Evolutionary conservation across 257 asterid species (phyloP), one percentile per base, ranked within the genome.

Genomic region (Capsicum chinense): DNA sequence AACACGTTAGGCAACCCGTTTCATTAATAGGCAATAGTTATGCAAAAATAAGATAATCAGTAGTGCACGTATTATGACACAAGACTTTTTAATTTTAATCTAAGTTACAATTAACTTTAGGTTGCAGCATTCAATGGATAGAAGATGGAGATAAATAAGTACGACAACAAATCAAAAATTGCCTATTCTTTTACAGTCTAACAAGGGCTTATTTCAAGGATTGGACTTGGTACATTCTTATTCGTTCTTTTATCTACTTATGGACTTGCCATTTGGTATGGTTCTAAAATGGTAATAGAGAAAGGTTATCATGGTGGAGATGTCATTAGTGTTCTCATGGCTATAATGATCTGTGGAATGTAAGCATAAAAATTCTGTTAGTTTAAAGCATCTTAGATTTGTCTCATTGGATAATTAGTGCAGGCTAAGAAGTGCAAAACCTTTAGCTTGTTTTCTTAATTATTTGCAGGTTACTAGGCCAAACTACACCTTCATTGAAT

Each of bases 121-220:
- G 95, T 94, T 56, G 91, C 92, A 64, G 90, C 98, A 5, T 93
- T 94, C 83, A 91, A 91, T 0, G 97, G 94, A 78, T 97, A 94
- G 76, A 85, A 57, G 33, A 85, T 63, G 78, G 96, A 92, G 1
- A 85, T 84, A 4, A 88, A 81, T 4, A 88, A 83, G 78, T 94
- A 93, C 60, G 91, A 85, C 5, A 88, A 84, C 48, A 88, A 71
- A 59, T 84, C 93, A 16, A n/a, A 85, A 60, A 89, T 73, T 85
- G 96, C 93, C 15, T 90, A 88, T 83, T 85, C 69, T 52, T 89
- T 91, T 11, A 86, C 93, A 4, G 92, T 91, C 37, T 85, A 88
- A 13, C 94, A 94, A 87, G 95, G 95, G 4, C 81, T 93, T 79
- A 92, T 88, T 42, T 90, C 89, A 7, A 97, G 98, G 33, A 50